Percentiles rank a stretch among this genome's conserved stretches.
Conservation (phyloP, 2,329 filamentous ascomycete genomes). For the Nemania diffusa region DNA sequence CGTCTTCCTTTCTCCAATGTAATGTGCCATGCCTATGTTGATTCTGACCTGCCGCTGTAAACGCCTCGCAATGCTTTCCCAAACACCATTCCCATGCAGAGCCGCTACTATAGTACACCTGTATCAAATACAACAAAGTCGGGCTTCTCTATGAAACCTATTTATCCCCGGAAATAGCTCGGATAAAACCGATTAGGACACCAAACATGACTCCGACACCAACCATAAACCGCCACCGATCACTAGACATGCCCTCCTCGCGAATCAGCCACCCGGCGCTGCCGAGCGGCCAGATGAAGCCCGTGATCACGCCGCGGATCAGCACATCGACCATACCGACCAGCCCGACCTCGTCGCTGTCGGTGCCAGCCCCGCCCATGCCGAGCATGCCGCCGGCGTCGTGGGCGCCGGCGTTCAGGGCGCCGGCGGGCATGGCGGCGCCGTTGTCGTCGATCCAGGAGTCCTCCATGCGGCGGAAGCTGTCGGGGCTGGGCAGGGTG, state of each 20-base stretch:
- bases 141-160: conserved; percentile 17
- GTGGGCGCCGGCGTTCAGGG: conserved; percentile 47
- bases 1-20: conserved; percentile 21
- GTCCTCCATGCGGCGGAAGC: conserved; percentile 84
- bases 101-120: conserved; percentile 14
- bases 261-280: conserved; percentile 86
- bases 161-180: conserved; percentile 49
- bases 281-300: conserved; percentile 94
- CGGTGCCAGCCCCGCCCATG: conserved; percentile 46
- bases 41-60: conserved; percentile 4
- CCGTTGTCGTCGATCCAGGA: conserved; percentile 84
- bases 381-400: conserved; percentile 52
- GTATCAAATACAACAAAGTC: not conserved
- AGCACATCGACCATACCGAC: conserved; percentile 80
- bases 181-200: conserved; percentile 51
- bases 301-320: conserved; percentile 86
- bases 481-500: conserved; percentile 82
- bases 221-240: conserved; percentile 86
- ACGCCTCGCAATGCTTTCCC: conserved; percentile 30
- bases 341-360: conserved; percentile 60
- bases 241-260: conserved; percentile 87
- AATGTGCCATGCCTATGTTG: conserved; percentile 14
- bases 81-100: conserved; percentile 34
- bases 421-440: conserved; percentile 45
- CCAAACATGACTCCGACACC: conserved; percentile 80